Conservation (phyloP, 108 stramenopile genomes). For the Fistulifera pelliculosa region DNA sequence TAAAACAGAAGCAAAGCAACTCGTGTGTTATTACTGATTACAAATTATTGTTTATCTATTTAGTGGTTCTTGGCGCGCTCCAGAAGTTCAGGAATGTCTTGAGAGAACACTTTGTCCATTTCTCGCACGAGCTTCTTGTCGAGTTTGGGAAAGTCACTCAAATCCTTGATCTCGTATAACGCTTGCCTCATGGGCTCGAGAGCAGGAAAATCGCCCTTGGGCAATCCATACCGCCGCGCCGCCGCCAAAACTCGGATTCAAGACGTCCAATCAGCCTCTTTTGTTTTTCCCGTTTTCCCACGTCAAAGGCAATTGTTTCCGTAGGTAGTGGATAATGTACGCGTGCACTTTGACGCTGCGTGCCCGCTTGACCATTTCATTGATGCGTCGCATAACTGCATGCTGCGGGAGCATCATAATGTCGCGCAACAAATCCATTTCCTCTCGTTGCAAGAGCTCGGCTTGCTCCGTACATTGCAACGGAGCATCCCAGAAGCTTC, state of each 20-base stretch:
- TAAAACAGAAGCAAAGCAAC: too few relatives aligned
- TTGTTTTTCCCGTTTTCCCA: constrained; percentile 92
- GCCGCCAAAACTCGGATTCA: constrained; percentile 89
- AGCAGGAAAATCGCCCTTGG: constrained; percentile 75
- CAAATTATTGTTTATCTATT: neutral
- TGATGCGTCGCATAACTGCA: constrained; percentile 95
- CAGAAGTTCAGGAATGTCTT: constrained; percentile 81
- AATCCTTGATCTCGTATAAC: constrained; percentile 79
- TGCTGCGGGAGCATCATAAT: constrained; percentile 90
- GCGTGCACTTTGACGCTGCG: constrained; percentile 96
- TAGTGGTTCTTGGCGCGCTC: constrained; percentile 54
- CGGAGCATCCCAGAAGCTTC: constrained; percentile 93
- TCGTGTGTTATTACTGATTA: neutral
- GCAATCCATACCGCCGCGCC: constrained; percentile 78
- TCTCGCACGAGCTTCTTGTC: constrained; percentile 83
- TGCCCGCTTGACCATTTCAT: constrained; percentile 97
- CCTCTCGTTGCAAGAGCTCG: constrained; percentile 76
- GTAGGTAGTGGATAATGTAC: constrained; percentile 95
- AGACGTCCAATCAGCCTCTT: constrained; percentile 81
- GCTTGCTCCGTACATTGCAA: constrained; percentile 76
- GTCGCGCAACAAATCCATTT: constrained; percentile 90
- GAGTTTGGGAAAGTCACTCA: constrained; percentile 94
- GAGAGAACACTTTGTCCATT: constrained; percentile 84
- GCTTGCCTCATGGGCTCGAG: constrained; percentile 72
- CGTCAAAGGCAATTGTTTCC: constrained; percentile 95